These are phyloP conservation scores for Trypanosoma brucei DNA, from an alignment of 208 protist genomes.

Conservation along the genomic window DNA sequence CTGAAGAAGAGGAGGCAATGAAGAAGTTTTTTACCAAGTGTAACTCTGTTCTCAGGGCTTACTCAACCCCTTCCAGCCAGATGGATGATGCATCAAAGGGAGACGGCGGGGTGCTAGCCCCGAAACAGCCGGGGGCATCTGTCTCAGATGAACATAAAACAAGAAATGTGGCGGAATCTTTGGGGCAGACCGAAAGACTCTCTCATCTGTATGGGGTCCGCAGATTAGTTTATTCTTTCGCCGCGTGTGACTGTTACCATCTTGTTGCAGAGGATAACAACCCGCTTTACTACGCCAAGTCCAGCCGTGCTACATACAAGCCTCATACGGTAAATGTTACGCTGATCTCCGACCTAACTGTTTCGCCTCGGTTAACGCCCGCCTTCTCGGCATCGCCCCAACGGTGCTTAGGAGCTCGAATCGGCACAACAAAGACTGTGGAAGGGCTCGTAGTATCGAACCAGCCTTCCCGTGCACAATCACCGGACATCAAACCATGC, in stretches of 20 bases:
- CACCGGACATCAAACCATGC: slow-evolving; percentile 14
- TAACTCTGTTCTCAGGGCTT: slow-evolving; percentile 44
- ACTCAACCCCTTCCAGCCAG: slow-evolving; percentile 8
- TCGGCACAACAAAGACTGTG: background rate
- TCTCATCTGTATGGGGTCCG: slow-evolving; percentile 28
- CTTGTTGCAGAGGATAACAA: slow-evolving; percentile 62
- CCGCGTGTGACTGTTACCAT: slow-evolving; percentile 69
- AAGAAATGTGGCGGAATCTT: background rate
- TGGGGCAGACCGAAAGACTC: background rate
- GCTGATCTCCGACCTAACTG: slow-evolving; percentile 59
- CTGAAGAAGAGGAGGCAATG: slow-evolving; percentile 29
- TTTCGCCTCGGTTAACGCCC: slow-evolving; percentile 9
- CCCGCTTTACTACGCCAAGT: slow-evolving; percentile 61
- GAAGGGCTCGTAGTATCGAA: slow-evolving; percentile 31
- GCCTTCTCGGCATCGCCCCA: slow-evolving; percentile 13
- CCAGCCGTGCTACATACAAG: slow-evolving; percentile 41
- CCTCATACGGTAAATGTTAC: slow-evolving; percentile 43
- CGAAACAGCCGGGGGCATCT: no score
- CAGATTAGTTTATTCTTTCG: slow-evolving; percentile 65
- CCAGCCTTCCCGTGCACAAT: slow-evolving; percentile 25
- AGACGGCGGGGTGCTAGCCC: background rate
- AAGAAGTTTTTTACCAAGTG: slow-evolving; percentile 47
- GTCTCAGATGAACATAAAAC: background rate
- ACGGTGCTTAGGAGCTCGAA: background rate
- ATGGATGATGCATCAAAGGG: slow-evolving; percentile 7